Conservation (phyloP, 176 grass and related monocot genomes). For the Lolium perenne region DNA sequence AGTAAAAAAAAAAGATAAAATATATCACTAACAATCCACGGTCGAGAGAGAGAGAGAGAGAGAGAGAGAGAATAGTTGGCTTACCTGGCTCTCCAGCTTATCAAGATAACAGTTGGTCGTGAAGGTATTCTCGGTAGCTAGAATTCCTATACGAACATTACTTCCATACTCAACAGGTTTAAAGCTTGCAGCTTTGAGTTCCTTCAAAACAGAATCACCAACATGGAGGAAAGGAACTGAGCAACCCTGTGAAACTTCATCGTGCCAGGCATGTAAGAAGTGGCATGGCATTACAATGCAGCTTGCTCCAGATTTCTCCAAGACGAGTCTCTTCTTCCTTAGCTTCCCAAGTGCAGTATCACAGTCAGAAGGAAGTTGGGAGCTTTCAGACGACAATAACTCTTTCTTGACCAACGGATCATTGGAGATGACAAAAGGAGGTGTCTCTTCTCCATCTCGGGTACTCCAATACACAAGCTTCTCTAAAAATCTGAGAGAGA, state of each 20-base stretch:
- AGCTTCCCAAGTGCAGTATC: slow-evolving; percentile 58
- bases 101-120: slow-evolving; percentile 49
- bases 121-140: slow-evolving; percentile 44
- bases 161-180: slow-evolving; percentile 79
- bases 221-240: slow-evolving; percentile 65
- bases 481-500: slow-evolving; percentile 68
- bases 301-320: slow-evolving; percentile 70
- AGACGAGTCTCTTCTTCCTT: slow-evolving; percentile 53
- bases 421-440: slow-evolving; percentile 71
- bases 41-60: too few relatives aligned
- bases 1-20: background rate
- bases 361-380: slow-evolving; percentile 30
- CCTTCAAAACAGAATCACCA: slow-evolving; percentile 65
- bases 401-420: slow-evolving; percentile 55
- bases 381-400: slow-evolving; percentile 28
- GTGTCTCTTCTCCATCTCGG: slow-evolving; percentile 46
- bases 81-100: slow-evolving; percentile 69
- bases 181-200: slow-evolving; percentile 62
- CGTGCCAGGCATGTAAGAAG: slow-evolving; percentile 63
- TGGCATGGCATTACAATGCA: slow-evolving; percentile 90
- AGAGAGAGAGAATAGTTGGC: background rate
- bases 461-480: slow-evolving; percentile 66
- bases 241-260: slow-evolving; percentile 65
- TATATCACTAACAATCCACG: background rate
- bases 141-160: slow-evolving; percentile 72